A percentile compares a stretch with the other conserved stretches of the same genome.
Conservation (phyloP, 148 eudicot species). For the Pouteria glomerata region DNA sequence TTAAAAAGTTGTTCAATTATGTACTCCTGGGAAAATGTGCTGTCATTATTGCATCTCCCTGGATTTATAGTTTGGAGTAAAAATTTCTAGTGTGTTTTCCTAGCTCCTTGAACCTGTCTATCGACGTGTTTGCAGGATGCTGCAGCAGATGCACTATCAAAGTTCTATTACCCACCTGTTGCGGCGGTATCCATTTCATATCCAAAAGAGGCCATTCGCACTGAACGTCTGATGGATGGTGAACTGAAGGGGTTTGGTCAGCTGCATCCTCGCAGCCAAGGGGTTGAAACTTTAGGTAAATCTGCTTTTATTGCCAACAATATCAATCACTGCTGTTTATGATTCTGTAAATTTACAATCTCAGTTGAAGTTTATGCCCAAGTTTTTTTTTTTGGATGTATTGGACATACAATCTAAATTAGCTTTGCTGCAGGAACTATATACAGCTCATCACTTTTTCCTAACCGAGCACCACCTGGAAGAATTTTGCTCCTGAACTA, state of each 20-base stretch:
- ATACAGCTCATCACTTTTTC: conserved; percentile 87
- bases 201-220: conserved; percentile 63
- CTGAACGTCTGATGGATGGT: conserved; percentile 65
- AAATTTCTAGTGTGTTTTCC: neutral
- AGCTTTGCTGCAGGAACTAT: conserved; percentile 52
- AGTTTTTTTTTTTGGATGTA: neutral
- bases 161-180: conserved; percentile 76
- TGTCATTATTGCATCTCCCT: neutral
- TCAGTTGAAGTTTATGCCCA: neutral
- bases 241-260: conserved; percentile 86
- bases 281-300: conserved; percentile 81
- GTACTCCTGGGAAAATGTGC: neutral
- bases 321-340: neutral
- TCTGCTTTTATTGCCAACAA: conserved; percentile 5
- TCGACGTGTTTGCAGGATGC: conserved; percentile 32
- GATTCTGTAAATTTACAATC: neutral
- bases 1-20: too few species aligned
- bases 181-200: conserved; percentile 88
- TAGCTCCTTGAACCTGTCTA: neutral
- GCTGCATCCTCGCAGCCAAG: conserved; percentile 86
- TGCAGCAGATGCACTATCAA: conserved; percentile 75
- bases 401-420: neutral
- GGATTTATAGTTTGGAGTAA: neutral
- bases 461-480: conserved; percentile 83
- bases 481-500: conserved; percentile 69